Evolutionary conservation across 495 filamentous ascomycete genomes (phyloP), one percentile per base, ranked within the genome.

Genomic region (Tuber indicum): DNA sequence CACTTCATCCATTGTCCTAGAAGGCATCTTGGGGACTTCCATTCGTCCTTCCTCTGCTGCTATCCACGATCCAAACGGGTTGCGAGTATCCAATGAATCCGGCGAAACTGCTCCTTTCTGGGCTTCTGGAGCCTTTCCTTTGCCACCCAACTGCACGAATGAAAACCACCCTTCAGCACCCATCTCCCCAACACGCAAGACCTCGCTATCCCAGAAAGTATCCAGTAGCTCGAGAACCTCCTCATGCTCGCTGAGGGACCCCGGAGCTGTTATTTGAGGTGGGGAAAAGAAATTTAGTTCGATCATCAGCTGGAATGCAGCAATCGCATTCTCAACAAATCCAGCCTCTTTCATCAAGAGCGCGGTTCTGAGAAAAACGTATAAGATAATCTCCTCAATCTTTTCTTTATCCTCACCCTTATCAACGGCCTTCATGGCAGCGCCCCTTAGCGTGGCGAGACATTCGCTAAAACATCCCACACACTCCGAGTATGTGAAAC

Each of bases 171-270:
- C 94, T 44, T 87, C 85, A 46, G 92, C 91, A 7, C 85, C 86
- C 9, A 84, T 81, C 84, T 98, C 96, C 7, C 96, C 96, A 74
- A 97, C 88, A 12, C 94, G 90, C 5, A 91, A 85, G 10, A 90
- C 87, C 82, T 98, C 96, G 58, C 90, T 92, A 73, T 97, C 93
- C 96, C 96, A 99, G 79, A 94, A 97, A 2, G 82, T 83, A n/a
- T 86, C 79, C 0, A 89, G 77, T 19, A 82, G 73, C 12, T 82
- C 79, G 1, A 80, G 70, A 23, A 85, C 77, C 23, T 77, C 73
- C n/a, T 82, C 76, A 8, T 74, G 72, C 70, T 78, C 76, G 19
- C 12, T 71, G 10, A 47, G 32, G 26, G 81, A 69, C 47, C n/a
- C 39, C 32, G 81, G 82, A n/a, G 76, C 70, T 17, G 71, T 36